Evolutionary conservation across 2,329 filamentous ascomycete genomes (phyloP).

Genomic region (Apiospora phragmitis): DNA sequence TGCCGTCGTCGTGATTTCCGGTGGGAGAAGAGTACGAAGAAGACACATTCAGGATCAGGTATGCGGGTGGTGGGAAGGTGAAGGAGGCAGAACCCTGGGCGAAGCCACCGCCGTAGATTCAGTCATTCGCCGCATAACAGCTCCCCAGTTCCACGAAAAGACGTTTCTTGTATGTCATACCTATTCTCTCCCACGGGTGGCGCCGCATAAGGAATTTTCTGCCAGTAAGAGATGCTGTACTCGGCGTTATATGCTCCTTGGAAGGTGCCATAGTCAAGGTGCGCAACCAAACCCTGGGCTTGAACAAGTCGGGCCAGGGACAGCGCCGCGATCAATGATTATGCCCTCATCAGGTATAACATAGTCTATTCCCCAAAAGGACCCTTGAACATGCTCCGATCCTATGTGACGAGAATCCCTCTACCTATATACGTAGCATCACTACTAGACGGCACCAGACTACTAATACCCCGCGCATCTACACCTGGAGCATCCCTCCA

Average conservation of each 20-base stretch:
- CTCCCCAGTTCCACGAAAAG: neutral
- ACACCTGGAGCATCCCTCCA: neutral
- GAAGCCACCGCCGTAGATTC: conserved; percentile 57
- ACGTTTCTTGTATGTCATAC: neutral
- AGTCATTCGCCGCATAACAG: neutral
- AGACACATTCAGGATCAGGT: conserved; percentile 58
- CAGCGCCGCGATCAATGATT: neutral
- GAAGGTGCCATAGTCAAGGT: conserved; percentile 52
- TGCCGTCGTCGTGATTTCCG: conserved; percentile 32
- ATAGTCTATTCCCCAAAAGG: neutral
- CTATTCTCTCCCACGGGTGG: conserved; percentile 55
- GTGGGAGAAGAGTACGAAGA: conserved; percentile 30
- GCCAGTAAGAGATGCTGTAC: conserved; percentile 61
- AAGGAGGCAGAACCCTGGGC: conserved; percentile 58
- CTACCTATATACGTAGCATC: neutral
- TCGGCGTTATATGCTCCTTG: conserved; percentile 48
- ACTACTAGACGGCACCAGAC: neutral
- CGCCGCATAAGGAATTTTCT: conserved; percentile 61
- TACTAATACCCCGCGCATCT: neutral
- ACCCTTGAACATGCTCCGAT: neutral
- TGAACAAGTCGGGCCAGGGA: neutral
- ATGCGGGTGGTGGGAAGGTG: conserved; percentile 54
- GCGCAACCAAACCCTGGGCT: conserved; percentile 34
- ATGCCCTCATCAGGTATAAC: neutral
- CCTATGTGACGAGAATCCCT: neutral